Base-by-base conservation (phyloP, 2,329 filamentous ascomycete genomes). In the Dactylellina drechsleri region DNA sequence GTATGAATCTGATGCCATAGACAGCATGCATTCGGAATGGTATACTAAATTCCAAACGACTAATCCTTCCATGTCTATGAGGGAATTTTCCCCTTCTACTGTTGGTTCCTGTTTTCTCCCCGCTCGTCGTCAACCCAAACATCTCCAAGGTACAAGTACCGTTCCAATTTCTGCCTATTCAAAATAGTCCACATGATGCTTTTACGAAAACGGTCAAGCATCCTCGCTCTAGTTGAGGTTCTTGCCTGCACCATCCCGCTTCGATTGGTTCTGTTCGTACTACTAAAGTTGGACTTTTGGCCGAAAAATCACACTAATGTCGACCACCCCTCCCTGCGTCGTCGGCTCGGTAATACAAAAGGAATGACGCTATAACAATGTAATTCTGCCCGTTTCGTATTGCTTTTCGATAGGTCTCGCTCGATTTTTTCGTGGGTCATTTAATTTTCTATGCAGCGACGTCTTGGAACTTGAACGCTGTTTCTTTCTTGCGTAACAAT, bases 201-300 rank as follows among this genome's bases (percentile, higher is more conserved):
- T 53, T 62, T 52, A 68, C 71, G 64, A 60, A 75, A 68, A 64
- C 53, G 64, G 64, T 52, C 71, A 75, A 75, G 64, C 64, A 68
- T 66, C 31, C 49, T 28, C 45, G 41, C 61, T 36, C 31, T 2
- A 36, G 31, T 36, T 36, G 10, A 36, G 6, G 6, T 36, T 7
- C 31, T 10, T 36, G 31, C 31, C 31, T 36, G 31, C 31, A 75
- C 58, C 64, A 75, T 62, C 64, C 58, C 28, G 23, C 58, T 75
- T 75, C 71, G 40, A 75, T 75, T 75, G 71, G 71, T 43, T 64
- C 70, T 74, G 70, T 28, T 57, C 45, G 20, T 50, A 58, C 64
- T 75, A 47, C 71, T 58, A 16, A 50, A 68, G 64, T 50, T 50
- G 64, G 71, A 36, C 31, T 10, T 36, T 36, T 36, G 5, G 4